These are phyloP conservation scores for Dictyostelium brefeldianum DNA, from an alignment of 78 protist genomes.

Conservation along the genomic window DNA sequence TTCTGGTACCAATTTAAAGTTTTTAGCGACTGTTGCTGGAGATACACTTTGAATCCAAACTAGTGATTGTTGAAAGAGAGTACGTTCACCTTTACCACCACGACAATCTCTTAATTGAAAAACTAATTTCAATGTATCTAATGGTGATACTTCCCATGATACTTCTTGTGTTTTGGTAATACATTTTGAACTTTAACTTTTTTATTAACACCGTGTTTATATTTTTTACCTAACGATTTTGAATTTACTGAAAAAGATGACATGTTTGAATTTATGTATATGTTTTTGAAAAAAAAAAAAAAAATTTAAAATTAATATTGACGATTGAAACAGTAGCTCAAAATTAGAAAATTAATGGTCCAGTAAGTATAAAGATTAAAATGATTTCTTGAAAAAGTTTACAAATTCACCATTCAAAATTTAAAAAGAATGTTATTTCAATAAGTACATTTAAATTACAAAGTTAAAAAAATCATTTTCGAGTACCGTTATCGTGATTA, in stretches of 20 bases:
- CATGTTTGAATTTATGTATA: background rate
- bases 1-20: constrained; percentile 40
- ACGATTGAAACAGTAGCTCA: no score
- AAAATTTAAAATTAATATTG: no score
- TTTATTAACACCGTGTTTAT: background rate
- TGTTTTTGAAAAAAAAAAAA: background rate
- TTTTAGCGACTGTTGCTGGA: constrained; percentile 39
- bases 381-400: no score
- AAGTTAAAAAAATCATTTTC: no score
- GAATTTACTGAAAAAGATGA: background rate
- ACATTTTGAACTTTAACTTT: background rate
- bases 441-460: no score
- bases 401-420: no score
- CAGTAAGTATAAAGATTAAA: no score
- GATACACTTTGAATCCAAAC: constrained; percentile 29
- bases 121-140: constrained; percentile 68
- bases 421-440: no score
- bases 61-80: constrained; percentile 35
- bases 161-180: constrained; percentile 5
- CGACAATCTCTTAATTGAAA: constrained; percentile 76
- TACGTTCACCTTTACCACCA: constrained; percentile 77
- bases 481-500: no score
- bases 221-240: background rate
- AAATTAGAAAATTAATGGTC: no score
- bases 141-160: constrained; percentile 56